These are phyloP conservation scores for Fusarium longipes DNA, from an alignment of 2,329 filamentous ascomycete species.

Conservation along the genomic window DNA sequence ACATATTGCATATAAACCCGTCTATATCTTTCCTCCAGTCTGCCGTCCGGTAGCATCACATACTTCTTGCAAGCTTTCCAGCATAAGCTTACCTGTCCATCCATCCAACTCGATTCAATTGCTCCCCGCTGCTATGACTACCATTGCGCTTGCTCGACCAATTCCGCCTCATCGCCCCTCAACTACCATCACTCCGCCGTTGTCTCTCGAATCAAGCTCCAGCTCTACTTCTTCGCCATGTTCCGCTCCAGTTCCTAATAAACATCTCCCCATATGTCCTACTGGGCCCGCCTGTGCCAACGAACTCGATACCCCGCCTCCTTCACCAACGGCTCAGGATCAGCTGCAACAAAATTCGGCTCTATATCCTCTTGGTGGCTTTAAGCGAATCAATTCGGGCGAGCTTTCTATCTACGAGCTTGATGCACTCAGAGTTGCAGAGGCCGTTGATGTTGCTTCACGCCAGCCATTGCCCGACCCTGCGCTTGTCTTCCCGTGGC, in stretches of 20 bases:
- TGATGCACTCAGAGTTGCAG: slow-evolving; percentile 72
- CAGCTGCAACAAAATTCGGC: slow-evolving; percentile 72
- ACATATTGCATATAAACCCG: slow-evolving; percentile 25
- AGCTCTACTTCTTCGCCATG: slow-evolving; percentile 41
- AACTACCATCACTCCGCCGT: slow-evolving; percentile 57
- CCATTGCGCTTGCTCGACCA: slow-evolving; percentile 64
- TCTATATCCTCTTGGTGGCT: slow-evolving; percentile 77
- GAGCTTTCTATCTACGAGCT: slow-evolving; percentile 77
- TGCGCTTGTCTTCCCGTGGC: slow-evolving; percentile 92
- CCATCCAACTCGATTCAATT: background rate
- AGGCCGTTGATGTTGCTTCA: slow-evolving; percentile 80
- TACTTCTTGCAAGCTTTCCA: slow-evolving; percentile 14
- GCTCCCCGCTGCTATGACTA: slow-evolving; percentile 59
- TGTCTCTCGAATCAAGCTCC: slow-evolving; percentile 52
- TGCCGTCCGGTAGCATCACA: slow-evolving; percentile 10
- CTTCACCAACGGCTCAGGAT: slow-evolving; percentile 73
- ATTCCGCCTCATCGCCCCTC: slow-evolving; percentile 59
- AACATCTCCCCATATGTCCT: slow-evolving; percentile 90
- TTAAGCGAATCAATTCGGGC: slow-evolving; percentile 63
- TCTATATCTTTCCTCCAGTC: slow-evolving; percentile 16
- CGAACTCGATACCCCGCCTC: slow-evolving; percentile 70
- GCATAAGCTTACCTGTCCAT: slow-evolving; percentile 4
- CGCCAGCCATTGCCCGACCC: slow-evolving; percentile 86
- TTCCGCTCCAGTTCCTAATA: slow-evolving; percentile 76
- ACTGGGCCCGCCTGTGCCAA: slow-evolving; percentile 72